Base-by-base conservation (phyloP, 176 grass and related monocot species). In the Oryza punctata region DNA sequence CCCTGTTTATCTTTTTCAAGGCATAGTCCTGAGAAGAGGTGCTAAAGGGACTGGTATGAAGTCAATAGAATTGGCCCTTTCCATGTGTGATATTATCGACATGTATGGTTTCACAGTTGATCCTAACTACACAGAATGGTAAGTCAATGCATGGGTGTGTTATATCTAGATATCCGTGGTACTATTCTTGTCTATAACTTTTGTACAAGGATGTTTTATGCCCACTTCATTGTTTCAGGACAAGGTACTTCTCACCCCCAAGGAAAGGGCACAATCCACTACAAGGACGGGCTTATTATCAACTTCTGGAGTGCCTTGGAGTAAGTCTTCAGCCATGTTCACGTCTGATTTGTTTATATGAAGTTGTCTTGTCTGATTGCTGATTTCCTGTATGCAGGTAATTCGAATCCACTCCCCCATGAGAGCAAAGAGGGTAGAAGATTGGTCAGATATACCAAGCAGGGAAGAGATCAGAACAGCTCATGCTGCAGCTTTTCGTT, bases 21-120 rank as follows among this genome's bases (percentile, higher is more conserved):
- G 96, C 59, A 91, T 98, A 84, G 96, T 98, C 33, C 80, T 98
- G 47, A 90, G 96, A 91, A 90, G 89, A 80, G 96, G 96, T 82
- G 96, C 96, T 70, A 98, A 98, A 89, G 96, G 96, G 89, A 98
- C 96, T 25, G 93, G 96, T 57, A 95, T 98, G 96, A 98, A 98
- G 84, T 98, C 96, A 35, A 85, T 98, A 84, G 96, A 98, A 76
- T 46, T 98, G 43, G 96, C 96, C 64, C 96, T 95, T 72, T 98
- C 96, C 82, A 95, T 98, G 96, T 95, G 96, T 87, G 96, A 95
- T 81, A 88, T 90, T 72, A 70, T 98, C 14, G 93, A 98, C 52
- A 91, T 95, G 35, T 98, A 98, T 63, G 93, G 96, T 57, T 98
- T 98, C 84, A 98, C 96, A 9, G 93, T 98, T 89, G 93, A 98